Conservation (phyloP, 257 asterid genomes). For the Nicotiana tabacum region DNA sequence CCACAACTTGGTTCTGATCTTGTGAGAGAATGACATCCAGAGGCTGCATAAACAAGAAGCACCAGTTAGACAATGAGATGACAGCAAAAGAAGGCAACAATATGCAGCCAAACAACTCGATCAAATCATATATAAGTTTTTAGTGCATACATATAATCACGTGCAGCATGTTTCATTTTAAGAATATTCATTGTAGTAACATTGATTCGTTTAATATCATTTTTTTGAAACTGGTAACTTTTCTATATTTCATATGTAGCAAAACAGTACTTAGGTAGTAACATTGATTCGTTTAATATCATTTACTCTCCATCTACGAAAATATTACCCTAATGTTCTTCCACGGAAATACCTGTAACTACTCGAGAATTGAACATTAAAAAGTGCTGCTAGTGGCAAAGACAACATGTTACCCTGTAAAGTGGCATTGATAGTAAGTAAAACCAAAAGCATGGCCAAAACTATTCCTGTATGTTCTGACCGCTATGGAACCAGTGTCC, state of each 20-base stretch:
- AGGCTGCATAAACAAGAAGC: constrained; percentile 61
- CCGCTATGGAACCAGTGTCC: neutral
- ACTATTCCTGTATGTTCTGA: neutral
- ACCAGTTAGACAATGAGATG: constrained; percentile 9
- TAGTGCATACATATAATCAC: neutral
- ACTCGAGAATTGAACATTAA: neutral
- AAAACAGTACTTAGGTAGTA: too few species aligned
- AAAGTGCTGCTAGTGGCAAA: neutral
- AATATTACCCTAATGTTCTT: neutral
- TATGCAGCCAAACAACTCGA: neutral
- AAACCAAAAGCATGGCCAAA: neutral
- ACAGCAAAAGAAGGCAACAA: neutral
- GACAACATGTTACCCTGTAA: neutral
- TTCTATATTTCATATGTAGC: too few species aligned
- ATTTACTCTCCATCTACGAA: neutral
- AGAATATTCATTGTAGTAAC: neutral
- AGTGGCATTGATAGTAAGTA: neutral
- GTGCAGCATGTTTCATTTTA: neutral
- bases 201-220: neutral
- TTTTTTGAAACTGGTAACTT: neutral
- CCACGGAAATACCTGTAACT: neutral
- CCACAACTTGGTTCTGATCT: constrained; percentile 78
- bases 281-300: too few species aligned
- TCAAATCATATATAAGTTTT: neutral
- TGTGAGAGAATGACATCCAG: constrained; percentile 89